These are phyloP conservation scores for Coleophoma cylindrospora DNA, from an alignment of 2,329 filamentous ascomycete species.

Conservation along the genomic window DNA sequence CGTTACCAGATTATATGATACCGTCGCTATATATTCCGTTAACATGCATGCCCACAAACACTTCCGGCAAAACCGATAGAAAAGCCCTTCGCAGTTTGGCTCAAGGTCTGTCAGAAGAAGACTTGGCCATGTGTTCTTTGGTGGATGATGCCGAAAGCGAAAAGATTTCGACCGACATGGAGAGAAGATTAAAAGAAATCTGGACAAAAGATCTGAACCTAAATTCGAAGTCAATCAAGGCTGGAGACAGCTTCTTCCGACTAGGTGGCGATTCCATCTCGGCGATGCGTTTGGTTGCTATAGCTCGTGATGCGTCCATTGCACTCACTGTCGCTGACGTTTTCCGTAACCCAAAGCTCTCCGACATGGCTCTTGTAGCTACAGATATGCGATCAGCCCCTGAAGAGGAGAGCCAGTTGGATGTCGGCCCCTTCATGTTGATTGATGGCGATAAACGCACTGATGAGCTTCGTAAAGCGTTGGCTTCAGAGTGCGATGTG, in stretches of 20 bases:
- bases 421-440: not conserved
- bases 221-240: conserved; percentile 26
- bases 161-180: not conserved
- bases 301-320: conserved; percentile 12
- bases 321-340: conserved; percentile 4
- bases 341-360: not conserved
- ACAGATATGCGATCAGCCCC: no score
- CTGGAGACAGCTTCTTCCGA: conserved; percentile 35
- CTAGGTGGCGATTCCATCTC: conserved; percentile 40
- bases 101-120: not conserved
- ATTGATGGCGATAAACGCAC: no score
- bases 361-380: no score
- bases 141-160: not conserved
- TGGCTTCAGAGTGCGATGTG: conserved; percentile 24
- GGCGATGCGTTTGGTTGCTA: conserved; percentile 34
- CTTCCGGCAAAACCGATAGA: conserved; percentile 5
- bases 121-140: not conserved
- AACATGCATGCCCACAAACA: conserved; percentile 6
- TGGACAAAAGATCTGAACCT: not conserved
- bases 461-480: not conserved
- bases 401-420: not conserved
- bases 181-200: not conserved
- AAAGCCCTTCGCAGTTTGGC: conserved; percentile 1
- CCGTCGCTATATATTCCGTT: conserved; percentile 6
- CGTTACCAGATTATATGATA: conserved; percentile 24